Conservation (phyloP, 228 moss, liverwort and hornwort genomes). For the Sphagnum fallax region DNA sequence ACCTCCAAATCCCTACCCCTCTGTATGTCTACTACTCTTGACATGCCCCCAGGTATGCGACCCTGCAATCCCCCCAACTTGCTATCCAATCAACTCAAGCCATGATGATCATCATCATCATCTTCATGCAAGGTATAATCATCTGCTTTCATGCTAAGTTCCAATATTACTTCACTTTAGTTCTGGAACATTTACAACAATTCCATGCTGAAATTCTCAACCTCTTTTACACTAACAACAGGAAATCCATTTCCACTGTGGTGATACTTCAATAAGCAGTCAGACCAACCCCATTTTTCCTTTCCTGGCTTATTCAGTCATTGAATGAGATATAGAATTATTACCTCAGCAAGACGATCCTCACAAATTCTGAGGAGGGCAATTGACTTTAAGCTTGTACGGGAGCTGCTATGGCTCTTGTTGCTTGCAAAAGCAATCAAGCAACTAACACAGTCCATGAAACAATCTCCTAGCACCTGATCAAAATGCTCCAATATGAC, state of each 20-base stretch:
- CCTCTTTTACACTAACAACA: too few relatives aligned
- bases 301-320: not conserved
- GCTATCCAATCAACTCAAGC: too few relatives aligned
- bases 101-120: too few relatives aligned
- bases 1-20: slow-evolving; percentile 87
- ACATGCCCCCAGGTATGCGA: slow-evolving; percentile 67
- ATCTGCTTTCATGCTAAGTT: too few relatives aligned
- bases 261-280: too few relatives aligned
- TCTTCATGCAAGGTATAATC: too few relatives aligned
- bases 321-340: not conserved
- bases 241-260: too few relatives aligned
- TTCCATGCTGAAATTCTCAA: too few relatives aligned
- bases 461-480: slow-evolving; percentile 99
- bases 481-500: slow-evolving; percentile 99
- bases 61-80: slow-evolving; percentile 34
- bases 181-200: too few relatives aligned
- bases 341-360: slow-evolving; percentile 94
- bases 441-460: slow-evolving; percentile 99
- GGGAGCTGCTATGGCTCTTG: slow-evolving; percentile 60
- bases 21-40: slow-evolving; percentile 56
- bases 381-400: slow-evolving; percentile 87
- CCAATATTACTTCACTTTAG: too few relatives aligned
- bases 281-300: not conserved
- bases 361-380: slow-evolving; percentile 97
- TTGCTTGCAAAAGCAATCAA: slow-evolving; percentile 97